Percentiles rank a stretch among this genome's conserved stretches.
Evolutionary conservation across 495 filamentous ascomycete species (phyloP).

Genomic region (Apodospora peruviana): DNA sequence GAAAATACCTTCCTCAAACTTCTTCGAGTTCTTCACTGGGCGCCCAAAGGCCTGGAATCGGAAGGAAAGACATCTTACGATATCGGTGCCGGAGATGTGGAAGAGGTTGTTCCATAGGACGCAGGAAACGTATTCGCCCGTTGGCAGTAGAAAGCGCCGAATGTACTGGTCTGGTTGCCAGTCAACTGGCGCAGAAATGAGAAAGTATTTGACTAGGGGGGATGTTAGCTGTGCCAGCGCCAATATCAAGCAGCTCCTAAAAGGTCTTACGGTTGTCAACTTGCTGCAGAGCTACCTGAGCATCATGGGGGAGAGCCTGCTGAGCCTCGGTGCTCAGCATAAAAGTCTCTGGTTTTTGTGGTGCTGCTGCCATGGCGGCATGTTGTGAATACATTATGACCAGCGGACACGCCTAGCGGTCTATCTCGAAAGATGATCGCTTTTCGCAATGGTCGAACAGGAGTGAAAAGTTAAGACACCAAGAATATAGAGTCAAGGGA

Average conservation of each 20-base stretch:
- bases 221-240: slow-evolving; percentile 8
- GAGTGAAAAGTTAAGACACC: neutral
- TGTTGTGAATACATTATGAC: slow-evolving; percentile 49
- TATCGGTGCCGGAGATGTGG: slow-evolving; percentile 97
- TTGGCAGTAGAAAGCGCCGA: slow-evolving; percentile 87
- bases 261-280: slow-evolving; percentile 84
- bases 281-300: slow-evolving; percentile 94
- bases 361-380: slow-evolving; percentile 40
- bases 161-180: slow-evolving; percentile 97
- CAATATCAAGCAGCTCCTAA: neutral
- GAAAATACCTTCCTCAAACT: slow-evolving; percentile 99
- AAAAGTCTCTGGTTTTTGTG: slow-evolving; percentile 95
- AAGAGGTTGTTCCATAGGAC: slow-evolving; percentile 98
- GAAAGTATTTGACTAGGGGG: slow-evolving; percentile 91
- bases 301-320: slow-evolving; percentile 90
- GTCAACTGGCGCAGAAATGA: slow-evolving; percentile 96
- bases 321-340: slow-evolving; percentile 96
- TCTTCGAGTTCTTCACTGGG: slow-evolving; percentile 98
- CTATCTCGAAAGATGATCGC: slow-evolving; percentile 8
- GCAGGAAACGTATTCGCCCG: slow-evolving; percentile 97
- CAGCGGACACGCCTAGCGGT: slow-evolving; percentile 8
- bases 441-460: neutral
- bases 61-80: slow-evolving; percentile 96
- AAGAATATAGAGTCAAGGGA: slow-evolving; percentile 1
- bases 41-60: slow-evolving; percentile 97